Evolutionary conservation across 495 filamentous ascomycete species (phyloP), one percentile per base, ranked within the genome.

Genomic region (Neurospora sp.): DNA sequence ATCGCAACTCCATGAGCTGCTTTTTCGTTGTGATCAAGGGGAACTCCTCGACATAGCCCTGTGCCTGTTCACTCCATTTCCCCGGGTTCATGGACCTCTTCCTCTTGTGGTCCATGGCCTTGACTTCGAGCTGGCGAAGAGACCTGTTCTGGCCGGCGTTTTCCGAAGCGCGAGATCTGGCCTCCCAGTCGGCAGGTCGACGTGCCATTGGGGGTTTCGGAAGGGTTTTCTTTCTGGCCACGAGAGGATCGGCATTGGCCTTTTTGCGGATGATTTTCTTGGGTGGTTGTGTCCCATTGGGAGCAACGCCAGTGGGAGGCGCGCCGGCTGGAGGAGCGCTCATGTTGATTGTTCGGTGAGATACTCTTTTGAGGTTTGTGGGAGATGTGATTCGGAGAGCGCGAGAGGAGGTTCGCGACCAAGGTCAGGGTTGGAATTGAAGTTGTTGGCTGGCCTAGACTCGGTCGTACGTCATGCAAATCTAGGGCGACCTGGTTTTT

Each of bases 21-120:
- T 89, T 87, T 80, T 96, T 96, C 10, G 94, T 95, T 9, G 92
- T 91, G 31, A 92, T 87, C 20, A 99, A 80, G 9, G 92, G 92
- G 75, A 88, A 92, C 41, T 94, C 92, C 8, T 82, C 75, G 73
- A 85, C 89, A 8, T 76, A 75, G 1, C 84, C 86, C 12, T 89
- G 82, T 4, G 87, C 78, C 42, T 86, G 83, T 4, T 86, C 83
- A 40, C 87, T 89, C 83, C 91, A 93, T 20, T 90, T 91, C 70
- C 88, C 89, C 27, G 53, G 53, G 27, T 66, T 66, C 53, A 66
- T 66, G 53, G 53, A 66, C 11, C 53, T 66, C 53, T 35, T 66
- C 27, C 53, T 66, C 53, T 66, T 66, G 31, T 66, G 53, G 6
- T 66, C 53, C 53, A 66, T 66, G 11, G 53, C 53, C 53, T 66